These are phyloP conservation scores for Trichoderma citrinoviride DNA, from an alignment of 2,329 filamentous ascomycete genomes.

Conservation along the genomic window DNA sequence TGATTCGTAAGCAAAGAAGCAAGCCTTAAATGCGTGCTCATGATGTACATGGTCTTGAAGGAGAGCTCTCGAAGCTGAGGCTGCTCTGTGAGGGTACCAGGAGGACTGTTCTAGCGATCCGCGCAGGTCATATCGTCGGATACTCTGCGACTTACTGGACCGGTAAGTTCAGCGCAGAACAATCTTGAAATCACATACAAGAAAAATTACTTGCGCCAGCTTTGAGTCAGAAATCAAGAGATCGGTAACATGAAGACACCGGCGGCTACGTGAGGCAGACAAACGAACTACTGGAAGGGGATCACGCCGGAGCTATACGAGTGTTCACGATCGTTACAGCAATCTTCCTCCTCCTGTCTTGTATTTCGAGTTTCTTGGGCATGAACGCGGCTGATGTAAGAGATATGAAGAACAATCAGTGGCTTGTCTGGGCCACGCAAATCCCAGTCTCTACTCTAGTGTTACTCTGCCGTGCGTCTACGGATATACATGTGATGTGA, in stretches of 20 bases:
- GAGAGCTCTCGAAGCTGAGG: constrained; percentile 26
- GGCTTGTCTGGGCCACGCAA: constrained; percentile 42
- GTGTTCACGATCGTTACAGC: constrained; percentile 43
- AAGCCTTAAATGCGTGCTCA: constrained; percentile 20
- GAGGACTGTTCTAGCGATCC: not conserved
- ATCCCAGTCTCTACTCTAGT: constrained; percentile 39
- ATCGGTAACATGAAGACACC: constrained; percentile 11
- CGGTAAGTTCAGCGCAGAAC: not conserved
- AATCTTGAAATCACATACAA: not conserved
- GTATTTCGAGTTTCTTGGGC: constrained; percentile 37
- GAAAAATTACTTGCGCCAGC: not conserved
- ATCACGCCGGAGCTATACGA: constrained; percentile 34
- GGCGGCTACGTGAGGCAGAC: constrained; percentile 28
- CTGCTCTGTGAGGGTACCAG: constrained; percentile 5
- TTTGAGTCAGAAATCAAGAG: not conserved
- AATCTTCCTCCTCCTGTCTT: constrained; percentile 34
- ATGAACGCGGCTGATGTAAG: constrained; percentile 46
- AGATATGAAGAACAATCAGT: constrained; percentile 39
- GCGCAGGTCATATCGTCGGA: not conserved
- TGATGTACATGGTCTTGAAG: constrained; percentile 24
- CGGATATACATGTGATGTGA: constrained; percentile 28
- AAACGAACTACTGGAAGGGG: constrained; percentile 32
- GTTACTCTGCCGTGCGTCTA: constrained; percentile 29
- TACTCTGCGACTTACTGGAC: not conserved
- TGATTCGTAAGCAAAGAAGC: not conserved